These are phyloP conservation scores for Aureobasidium pullulans DNA, from an alignment of 2,329 filamentous ascomycete genomes.

Conservation along the genomic window DNA sequence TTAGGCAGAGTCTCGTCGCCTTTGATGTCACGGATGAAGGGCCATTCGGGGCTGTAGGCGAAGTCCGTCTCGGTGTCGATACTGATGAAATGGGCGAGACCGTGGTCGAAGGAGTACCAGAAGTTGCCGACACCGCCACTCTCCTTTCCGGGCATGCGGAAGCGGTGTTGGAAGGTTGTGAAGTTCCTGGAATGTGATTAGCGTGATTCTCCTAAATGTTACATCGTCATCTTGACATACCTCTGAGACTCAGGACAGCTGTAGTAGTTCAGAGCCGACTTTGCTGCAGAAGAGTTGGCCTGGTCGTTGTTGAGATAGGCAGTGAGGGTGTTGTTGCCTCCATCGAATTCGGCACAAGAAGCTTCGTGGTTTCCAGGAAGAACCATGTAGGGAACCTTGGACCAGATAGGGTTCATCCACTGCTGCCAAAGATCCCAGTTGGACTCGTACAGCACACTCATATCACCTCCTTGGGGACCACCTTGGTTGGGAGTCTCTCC, in stretches of 20 bases:
- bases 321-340: slow-evolving; percentile 36
- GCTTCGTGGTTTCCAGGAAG: slow-evolving; percentile 47
- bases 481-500: slow-evolving; percentile 42
- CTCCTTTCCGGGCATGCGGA: slow-evolving; percentile 45
- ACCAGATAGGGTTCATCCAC: slow-evolving; percentile 38
- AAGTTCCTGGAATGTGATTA: slow-evolving; percentile 34
- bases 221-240: slow-evolving; percentile 18
- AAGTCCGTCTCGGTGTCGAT: slow-evolving; percentile 46
- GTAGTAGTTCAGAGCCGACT: slow-evolving; percentile 40
- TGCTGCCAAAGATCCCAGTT: slow-evolving; percentile 49
- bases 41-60: slow-evolving; percentile 39
- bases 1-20: slow-evolving; percentile 36
- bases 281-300: slow-evolving; percentile 32
- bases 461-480: slow-evolving; percentile 41
- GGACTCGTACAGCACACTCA: slow-evolving; percentile 43
- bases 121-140: slow-evolving; percentile 44
- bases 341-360: slow-evolving; percentile 43
- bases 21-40: slow-evolving; percentile 37
- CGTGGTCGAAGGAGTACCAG: slow-evolving; percentile 51
- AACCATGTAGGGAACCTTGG: slow-evolving; percentile 44
- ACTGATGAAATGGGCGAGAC: slow-evolving; percentile 45
- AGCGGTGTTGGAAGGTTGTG: slow-evolving; percentile 46
- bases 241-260: slow-evolving; percentile 46
- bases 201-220: too few species aligned
- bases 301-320: slow-evolving; percentile 41